Evolutionary conservation across 257 asterid genomes (phyloP).

Genomic region (Striga asiatica): DNA sequence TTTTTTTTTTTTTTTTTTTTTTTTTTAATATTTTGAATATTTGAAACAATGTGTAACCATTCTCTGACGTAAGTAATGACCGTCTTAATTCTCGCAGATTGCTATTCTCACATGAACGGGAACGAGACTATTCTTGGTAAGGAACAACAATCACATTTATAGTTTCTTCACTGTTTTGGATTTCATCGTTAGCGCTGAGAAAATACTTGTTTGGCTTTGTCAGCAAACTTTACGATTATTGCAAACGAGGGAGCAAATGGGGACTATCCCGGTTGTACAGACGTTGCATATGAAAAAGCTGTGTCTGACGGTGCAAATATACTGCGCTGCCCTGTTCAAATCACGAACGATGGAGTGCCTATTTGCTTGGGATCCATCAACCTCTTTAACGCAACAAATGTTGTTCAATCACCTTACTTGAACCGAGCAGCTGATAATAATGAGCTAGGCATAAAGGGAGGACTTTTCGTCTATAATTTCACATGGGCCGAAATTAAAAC

Average conservation of each 20-base stretch:
- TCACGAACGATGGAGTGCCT: constrained; percentile 63
- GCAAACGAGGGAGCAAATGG: constrained; percentile 90
- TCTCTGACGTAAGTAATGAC: no score
- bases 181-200: no score
- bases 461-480: constrained; percentile 52
- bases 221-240: constrained; percentile 38
- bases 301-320: constrained; percentile 64
- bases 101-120: constrained; percentile 60
- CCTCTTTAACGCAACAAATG: constrained; percentile 52
- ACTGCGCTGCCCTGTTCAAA: constrained; percentile 79
- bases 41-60: no score
- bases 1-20: no score
- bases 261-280: constrained; percentile 76
- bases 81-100: constrained; percentile 67
- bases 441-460: no score
- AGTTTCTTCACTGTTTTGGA: no score
- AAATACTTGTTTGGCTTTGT: no score
- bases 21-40: no score
- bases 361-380: constrained; percentile 80
- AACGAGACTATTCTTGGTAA: constrained; percentile 39
- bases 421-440: no score
- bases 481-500: constrained; percentile 64
- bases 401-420: no score
- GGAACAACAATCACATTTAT: no score
- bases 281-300: constrained; percentile 56